A percentile compares a stretch with the other conserved stretches of the same genome.
These are phyloP conservation scores for Flaveria robusta DNA, from an alignment of 129 eudicot genomes.

Conservation along the genomic window DNA sequence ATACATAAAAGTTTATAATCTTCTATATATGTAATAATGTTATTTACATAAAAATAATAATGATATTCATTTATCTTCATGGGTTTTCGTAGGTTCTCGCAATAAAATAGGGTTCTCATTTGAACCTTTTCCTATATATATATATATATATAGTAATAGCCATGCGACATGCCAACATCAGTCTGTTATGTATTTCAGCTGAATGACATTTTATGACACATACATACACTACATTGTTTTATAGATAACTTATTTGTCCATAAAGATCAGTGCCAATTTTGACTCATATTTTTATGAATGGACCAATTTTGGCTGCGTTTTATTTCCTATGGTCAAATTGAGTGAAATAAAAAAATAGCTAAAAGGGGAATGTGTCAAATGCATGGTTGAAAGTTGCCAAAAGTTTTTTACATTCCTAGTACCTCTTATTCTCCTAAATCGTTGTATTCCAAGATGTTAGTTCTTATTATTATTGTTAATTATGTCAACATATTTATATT, in stretches of 20 bases:
- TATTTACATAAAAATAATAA: too few species aligned
- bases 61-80: too few species aligned
- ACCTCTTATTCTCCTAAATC: not conserved
- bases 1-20: too few species aligned
- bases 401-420: not conserved
- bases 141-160: not conserved
- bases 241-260: not conserved
- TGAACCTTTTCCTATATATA: too few species aligned
- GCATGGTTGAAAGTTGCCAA: not conserved
- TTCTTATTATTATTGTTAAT: not conserved
- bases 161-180: not conserved
- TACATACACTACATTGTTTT: not conserved
- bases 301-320: not conserved
- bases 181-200: not conserved
- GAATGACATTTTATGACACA: not conserved
- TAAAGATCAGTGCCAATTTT: not conserved
- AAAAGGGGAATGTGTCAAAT: slow-evolving; percentile 2
- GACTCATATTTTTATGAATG: not conserved
- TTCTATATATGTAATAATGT: too few species aligned
- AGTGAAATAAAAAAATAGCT: not conserved
- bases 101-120: too few species aligned
- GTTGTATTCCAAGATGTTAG: not conserved
- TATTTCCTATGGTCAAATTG: not conserved
- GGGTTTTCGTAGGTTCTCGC: too few species aligned
- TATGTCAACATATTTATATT: too few species aligned